Base-by-base conservation (phyloP, 192 early-diverging fungal genomes). In the Umbelopsis vinacea region DNA sequence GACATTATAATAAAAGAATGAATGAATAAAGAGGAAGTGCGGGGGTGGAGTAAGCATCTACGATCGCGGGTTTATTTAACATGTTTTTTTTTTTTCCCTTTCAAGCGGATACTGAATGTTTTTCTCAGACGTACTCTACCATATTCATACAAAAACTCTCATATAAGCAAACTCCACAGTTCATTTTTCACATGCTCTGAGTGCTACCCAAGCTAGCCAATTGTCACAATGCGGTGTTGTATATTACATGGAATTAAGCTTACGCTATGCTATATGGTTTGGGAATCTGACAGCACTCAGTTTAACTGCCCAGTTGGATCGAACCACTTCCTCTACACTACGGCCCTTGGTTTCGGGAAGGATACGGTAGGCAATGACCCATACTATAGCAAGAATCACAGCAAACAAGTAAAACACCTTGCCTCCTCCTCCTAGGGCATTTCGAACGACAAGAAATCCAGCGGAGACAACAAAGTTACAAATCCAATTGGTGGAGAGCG, bases 321-420 rank as follows among this genome's bases (percentile, higher is more conserved):
- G 72, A 38, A 81, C 67, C 9, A 89, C 83, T 46, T 88, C 83
- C 66, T 89, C 85, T 3, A 79, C 82, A 19, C 77, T 83, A 75
- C 87, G 89, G 23, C 88, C 89, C 66, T 86, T 89, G 5, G 91
- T 91, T 77, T 93, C 92, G 15, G 91, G 92, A 50, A 93, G 77
- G 66, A 89, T 75, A 63, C 80, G 71, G 68, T 76, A 88, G 45
- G 73, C 85, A 35, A 75, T 74, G 69, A 43, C 75, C 53, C 33
- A 79, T 40, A 85, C 83, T 0, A 83, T 43, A 12, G 43, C 46
- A 5, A 83, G 52, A 26, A 76, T 46, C 0, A 67, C 54, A 6
- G 84, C 82, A 76, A 93, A 93, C 22, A 90, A 66, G 37, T 87
- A 84, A 82, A 92, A 93, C 45, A 92, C 84, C 33, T 86, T 87